Base-by-base conservation (phyloP, 2,329 filamentous ascomycete genomes). In the Pseudonectria buxi region DNA sequence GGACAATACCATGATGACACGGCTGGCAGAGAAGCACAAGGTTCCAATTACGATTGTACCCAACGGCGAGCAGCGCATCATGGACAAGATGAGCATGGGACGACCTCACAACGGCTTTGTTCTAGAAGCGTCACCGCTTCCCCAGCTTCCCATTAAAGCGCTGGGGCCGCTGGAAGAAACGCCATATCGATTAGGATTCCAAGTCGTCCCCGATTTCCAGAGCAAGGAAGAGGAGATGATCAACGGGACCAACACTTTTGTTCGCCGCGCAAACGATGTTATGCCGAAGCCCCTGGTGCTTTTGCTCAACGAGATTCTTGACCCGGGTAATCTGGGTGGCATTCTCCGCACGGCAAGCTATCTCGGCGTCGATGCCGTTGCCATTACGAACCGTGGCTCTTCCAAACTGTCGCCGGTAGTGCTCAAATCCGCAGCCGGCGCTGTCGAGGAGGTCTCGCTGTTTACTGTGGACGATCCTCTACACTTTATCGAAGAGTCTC, bases 21-120 rank as follows among this genome's bases (percentile, higher is more conserved):
- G 59, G 26, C 52, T 78, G 11, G 78, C 79, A 4, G 50, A 55
- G 24, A 57, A 56, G 26, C 64, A 62, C 13, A 62, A 67, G 10
- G 61, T 92, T 6, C 57, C 65, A 4, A 67, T 86, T 26, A 69
- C 69, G 5, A 62, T 74, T 28, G 74, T 90, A 14, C 59, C 58
- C 26, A 76, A 76, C 14, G 67, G 71, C 1, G 81, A 81, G 54
- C 64, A 86, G 40, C 74, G 72, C 1, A 65, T 87, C 27, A 72
- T 98, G 64, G 82, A 94, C 60, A 89, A 86, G 61, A 86, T 94
- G 76, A 85, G 84, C 46, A 74, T 71, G 37, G 81, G 82, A 1
- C 75, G 92, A 27, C 87, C 90, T 24, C 90, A 98, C 62, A 95
- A 96, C 54, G 89, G 90, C 30, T 81, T 83, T 49, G 71, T 96